Evolutionary conservation across 805 yeast genomes (phyloP).

Genomic region (Kurtzmaniella fragi): DNA sequence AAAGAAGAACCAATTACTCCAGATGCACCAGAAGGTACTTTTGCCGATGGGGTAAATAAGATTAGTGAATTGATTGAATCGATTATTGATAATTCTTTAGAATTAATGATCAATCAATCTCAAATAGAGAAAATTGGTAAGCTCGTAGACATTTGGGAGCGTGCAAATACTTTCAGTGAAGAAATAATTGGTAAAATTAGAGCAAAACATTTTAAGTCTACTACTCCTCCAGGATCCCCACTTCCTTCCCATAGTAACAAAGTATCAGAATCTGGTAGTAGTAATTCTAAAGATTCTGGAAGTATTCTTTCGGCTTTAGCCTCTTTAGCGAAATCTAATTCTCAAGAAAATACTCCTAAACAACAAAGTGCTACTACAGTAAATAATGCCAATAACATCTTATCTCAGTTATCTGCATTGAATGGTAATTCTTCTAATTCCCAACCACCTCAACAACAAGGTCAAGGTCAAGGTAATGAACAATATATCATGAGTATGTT

Average conservation of each 20-base stretch:
- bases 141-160: constrained; percentile 88
- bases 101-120: constrained; percentile 49
- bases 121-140: constrained; percentile 69
- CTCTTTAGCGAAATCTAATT: constrained; percentile 47
- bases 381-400: constrained; percentile 33
- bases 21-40: constrained; percentile 63
- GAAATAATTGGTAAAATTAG: constrained; percentile 51
- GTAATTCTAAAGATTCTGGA: constrained; percentile 45
- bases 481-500: constrained; percentile 46
- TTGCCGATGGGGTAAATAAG: constrained; percentile 65
- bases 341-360: constrained; percentile 26
- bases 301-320: constrained; percentile 69
- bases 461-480: constrained; percentile 18
- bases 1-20: constrained; percentile 41
- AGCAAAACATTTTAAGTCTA: constrained; percentile 53
- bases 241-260: constrained; percentile 5
- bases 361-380: constrained; percentile 19
- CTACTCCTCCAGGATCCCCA: constrained; percentile 66
- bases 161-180: constrained; percentile 70
- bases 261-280: constrained; percentile 15
- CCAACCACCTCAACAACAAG: constrained; percentile 5
- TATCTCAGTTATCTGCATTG: constrained; percentile 40
- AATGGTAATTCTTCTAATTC: constrained; percentile 16
- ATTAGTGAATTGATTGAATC: constrained; percentile 61
- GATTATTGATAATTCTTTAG: constrained; percentile 58